Percentiles rank a stretch among this genome's conserved stretches.
These are phyloP conservation scores for Umbelopsis vinacea DNA, from an alignment of 192 early-diverging fungal genomes.

Conservation along the genomic window DNA sequence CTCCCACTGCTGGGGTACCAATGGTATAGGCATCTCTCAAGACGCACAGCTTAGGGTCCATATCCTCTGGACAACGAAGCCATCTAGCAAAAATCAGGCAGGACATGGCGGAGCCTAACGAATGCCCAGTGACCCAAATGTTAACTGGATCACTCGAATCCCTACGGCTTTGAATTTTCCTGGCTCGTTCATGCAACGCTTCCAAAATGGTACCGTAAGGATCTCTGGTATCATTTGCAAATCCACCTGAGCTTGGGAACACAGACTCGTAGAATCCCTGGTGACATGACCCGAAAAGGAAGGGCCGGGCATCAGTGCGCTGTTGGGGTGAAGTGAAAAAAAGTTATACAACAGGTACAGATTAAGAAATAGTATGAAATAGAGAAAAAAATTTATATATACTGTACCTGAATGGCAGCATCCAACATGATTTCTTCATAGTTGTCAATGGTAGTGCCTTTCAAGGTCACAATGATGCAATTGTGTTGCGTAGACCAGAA, in stretches of 20 bases:
- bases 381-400: background rate
- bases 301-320: slow-evolving; percentile 50
- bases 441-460: slow-evolving; percentile 55
- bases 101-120: slow-evolving; percentile 53
- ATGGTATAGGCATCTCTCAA: slow-evolving; percentile 52
- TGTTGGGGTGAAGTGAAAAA: background rate
- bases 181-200: slow-evolving; percentile 37
- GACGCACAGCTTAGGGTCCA: slow-evolving; percentile 13
- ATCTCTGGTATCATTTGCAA: slow-evolving; percentile 29
- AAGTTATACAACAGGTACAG: background rate
- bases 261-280: slow-evolving; percentile 57
- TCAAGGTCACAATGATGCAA: slow-evolving; percentile 50
- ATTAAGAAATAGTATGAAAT: background rate
- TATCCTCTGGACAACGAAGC: slow-evolving; percentile 38
- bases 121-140: slow-evolving; percentile 60
- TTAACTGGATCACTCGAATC: slow-evolving; percentile 38
- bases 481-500: slow-evolving; percentile 51
- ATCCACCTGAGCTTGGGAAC: slow-evolving; percentile 41
- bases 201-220: slow-evolving; percentile 49
- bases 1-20: slow-evolving; percentile 50
- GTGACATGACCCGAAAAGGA: slow-evolving; percentile 55
- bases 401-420: slow-evolving; percentile 41
- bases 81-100: slow-evolving; percentile 47
- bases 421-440: slow-evolving; percentile 56
- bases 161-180: slow-evolving; percentile 27